Evolutionary conservation across 306 rosid genomes (phyloP).

Genomic region (Medicago ruthenica): DNA sequence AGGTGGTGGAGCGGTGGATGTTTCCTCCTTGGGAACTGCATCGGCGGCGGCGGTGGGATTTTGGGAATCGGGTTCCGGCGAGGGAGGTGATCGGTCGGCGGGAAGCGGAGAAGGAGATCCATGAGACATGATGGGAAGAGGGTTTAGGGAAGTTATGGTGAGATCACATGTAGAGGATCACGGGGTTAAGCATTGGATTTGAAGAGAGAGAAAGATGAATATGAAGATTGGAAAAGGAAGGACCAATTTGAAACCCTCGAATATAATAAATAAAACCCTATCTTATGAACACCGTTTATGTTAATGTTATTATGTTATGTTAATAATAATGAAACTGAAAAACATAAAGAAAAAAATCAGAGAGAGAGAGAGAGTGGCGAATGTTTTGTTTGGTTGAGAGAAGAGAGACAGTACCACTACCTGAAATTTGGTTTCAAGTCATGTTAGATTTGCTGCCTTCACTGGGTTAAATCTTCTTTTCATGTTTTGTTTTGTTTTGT

Average conservation of each 20-base stretch:
- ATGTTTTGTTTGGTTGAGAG: neutral
- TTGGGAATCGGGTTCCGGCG: conserved; percentile 54
- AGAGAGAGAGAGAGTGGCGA: conserved; percentile 1
- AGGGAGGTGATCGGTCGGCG: conserved; percentile 61
- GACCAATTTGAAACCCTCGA: conserved; percentile 58
- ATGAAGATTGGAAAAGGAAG: conserved; percentile 38
- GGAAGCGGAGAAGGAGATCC: conserved; percentile 69
- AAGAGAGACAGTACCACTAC: conserved; percentile 37
- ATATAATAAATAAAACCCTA: conserved; percentile 41
- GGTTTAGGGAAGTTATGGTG: conserved; percentile 58
- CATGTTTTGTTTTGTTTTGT: neutral
- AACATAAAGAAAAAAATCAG: conserved; percentile 15
- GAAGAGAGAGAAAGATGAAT: conserved; percentile 17
- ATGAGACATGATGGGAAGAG: conserved; percentile 63
- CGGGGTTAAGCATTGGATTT: conserved; percentile 53
- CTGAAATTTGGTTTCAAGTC: conserved; percentile 45
- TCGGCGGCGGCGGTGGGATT: conserved; percentile 34
- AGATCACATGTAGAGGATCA: conserved; percentile 66
- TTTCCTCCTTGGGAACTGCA: conserved; percentile 53
- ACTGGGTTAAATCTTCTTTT: conserved; percentile 7
- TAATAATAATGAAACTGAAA: neutral
- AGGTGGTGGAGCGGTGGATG: conserved; percentile 43
- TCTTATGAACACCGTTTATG: neutral
- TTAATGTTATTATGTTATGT: neutral
- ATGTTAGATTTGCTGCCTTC: conserved; percentile 44